Base-by-base conservation (phyloP, 345 rosid genomes). In the Citrus maxima region DNA sequence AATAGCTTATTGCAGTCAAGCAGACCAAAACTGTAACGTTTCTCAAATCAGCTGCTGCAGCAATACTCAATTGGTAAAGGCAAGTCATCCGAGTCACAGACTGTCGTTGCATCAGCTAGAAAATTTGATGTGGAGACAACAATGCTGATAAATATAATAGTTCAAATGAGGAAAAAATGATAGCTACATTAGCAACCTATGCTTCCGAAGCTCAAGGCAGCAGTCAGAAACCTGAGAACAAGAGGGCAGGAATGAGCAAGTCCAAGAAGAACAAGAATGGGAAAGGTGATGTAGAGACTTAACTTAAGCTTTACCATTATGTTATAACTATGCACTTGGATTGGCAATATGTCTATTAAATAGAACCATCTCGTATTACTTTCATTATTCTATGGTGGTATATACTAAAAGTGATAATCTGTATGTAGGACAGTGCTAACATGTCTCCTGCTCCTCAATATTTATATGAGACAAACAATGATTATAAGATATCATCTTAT, bases 1-100 rank as follows among this genome's bases (percentile, higher is more conserved):
- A 74, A 35, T 62, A 74, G 73, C 71, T 10, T 40, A 40, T 10
- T 81, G 62, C 76, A 60, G 49, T 67, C 76, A 65, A 75, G 76
- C 68, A 79, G 73, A 72, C 35, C 81, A 30, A 60, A 25, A 42
- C 7, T 80, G 35, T 72, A 81, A 55, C 51, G 68, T 22, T 59
- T 73, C 8, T 46, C 79, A 38, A 27, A 35, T 72, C 72, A 79
- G 37, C 46, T 64, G 13, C 46, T 69, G 61, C 70, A 75, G 38
- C 60, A 76, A 10, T 68, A 60, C 46, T 42, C 38, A 55, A 58
- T 25, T 2, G 59, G 6, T 34, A 16, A 7, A 56, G 38, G 34
- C 14, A 70, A 73, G n/a, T 58, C 42, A 46, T 64, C 38, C 1
- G 51, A 42, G 51, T 42, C 51, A 42, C 69, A 79, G 63, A 69